These are phyloP conservation scores for Pezicula carpinea DNA, from an alignment of 2,329 filamentous ascomycete species.

Conservation along the genomic window DNA sequence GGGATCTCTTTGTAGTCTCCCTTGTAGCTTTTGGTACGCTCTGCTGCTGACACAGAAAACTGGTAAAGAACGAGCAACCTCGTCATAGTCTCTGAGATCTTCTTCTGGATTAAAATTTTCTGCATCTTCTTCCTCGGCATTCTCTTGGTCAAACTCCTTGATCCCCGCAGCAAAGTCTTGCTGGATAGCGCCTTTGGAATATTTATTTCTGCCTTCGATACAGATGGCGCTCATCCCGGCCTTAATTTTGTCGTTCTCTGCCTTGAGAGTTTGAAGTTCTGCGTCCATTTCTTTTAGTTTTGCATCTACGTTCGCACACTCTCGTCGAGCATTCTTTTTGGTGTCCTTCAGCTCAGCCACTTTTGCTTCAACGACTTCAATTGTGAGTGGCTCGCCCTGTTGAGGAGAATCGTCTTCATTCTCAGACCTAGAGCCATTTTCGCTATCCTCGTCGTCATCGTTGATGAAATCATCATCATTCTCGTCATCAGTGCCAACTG, in stretches of 20 bases:
- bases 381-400: conserved; percentile 33
- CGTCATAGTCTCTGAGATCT: conserved; percentile 52
- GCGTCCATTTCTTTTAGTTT: conserved; percentile 35
- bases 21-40: conserved; percentile 58
- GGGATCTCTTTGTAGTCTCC: conserved; percentile 47
- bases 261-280: conserved; percentile 29
- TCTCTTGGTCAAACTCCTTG: conserved; percentile 54
- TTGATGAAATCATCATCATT: conserved; percentile 25
- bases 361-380: conserved; percentile 35
- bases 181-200: conserved; percentile 49
- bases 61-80: conserved; percentile 49
- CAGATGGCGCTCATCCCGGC: conserved; percentile 34
- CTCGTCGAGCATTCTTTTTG: conserved; percentile 36
- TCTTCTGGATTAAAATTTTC: conserved; percentile 48
- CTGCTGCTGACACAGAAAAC: conserved; percentile 62
- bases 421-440: conserved; percentile 21
- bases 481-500: conserved; percentile 10
- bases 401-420: conserved; percentile 10
- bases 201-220: conserved; percentile 51
- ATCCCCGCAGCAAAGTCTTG: conserved; percentile 56
- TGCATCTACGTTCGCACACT: conserved; percentile 22
- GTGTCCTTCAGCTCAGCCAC: conserved; percentile 36
- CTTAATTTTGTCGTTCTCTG: conserved; percentile 27
- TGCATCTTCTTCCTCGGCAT: conserved; percentile 45
- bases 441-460: conserved; percentile 24